Conservation (phyloP, 2,329 filamentous ascomycete species). For the Cercospora janseana region DNA sequence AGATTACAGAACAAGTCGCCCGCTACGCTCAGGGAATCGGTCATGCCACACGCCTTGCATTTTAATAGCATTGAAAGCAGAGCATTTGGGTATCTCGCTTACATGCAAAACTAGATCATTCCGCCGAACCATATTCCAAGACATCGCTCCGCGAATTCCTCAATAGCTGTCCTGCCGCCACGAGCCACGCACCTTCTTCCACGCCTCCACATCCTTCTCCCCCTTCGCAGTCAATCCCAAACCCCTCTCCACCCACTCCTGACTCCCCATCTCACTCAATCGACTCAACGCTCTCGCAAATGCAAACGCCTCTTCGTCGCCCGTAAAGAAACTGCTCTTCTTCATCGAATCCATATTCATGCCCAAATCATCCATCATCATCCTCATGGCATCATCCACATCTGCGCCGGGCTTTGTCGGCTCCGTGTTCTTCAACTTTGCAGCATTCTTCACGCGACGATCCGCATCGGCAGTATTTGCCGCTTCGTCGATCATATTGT, state of each 20-base stretch:
- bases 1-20: no score
- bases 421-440: conserved; percentile 25
- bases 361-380: conserved; percentile 83
- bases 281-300: conserved; percentile 86
- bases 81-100: conserved; percentile 14
- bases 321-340: conserved; percentile 80
- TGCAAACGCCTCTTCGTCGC: conserved; percentile 94
- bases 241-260: conserved; percentile 88
- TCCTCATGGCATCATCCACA: conserved; percentile 69
- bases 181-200: conserved; percentile 63
- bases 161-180: conserved; percentile 63
- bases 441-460: conserved; percentile 36
- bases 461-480: conserved; percentile 30
- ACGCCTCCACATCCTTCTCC: conserved; percentile 63
- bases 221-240: conserved; percentile 64
- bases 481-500: conserved; percentile 45
- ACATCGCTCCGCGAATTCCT: neutral
- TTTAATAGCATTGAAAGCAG: neutral
- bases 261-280: conserved; percentile 87
- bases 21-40: no score
- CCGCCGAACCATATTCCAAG: neutral
- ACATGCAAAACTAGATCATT: neutral
- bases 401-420: conserved; percentile 29
- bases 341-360: conserved; percentile 83
- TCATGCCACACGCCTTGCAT: no score